phyloP scores from a whole-genome alignment of 192 early-diverging fungal genomes.

The Spizellomyces punctatus region DNA sequence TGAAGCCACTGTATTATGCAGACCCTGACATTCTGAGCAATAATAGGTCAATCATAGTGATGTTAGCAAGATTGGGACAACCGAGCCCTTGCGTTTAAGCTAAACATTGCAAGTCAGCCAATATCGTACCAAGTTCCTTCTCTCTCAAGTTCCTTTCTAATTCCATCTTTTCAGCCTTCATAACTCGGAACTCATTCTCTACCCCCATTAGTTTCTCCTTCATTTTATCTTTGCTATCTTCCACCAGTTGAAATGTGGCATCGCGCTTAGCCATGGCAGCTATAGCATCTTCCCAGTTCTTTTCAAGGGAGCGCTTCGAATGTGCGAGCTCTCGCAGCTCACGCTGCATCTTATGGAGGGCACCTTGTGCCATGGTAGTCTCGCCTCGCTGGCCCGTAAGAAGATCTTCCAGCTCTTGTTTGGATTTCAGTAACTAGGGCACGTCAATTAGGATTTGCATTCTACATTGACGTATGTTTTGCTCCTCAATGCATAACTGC shows the following conservation, averaged over 20 bases:
- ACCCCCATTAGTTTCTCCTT: conserved; percentile 24
- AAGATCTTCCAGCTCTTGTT: conserved; percentile 42
- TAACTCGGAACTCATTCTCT: conserved; percentile 28
- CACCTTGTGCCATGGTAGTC: conserved; percentile 40
- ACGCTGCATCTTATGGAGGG: conserved; percentile 47
- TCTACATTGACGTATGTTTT: not conserved
- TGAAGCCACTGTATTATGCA: conserved; percentile 28
- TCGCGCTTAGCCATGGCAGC: conserved; percentile 57
- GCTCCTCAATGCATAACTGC: not conserved
- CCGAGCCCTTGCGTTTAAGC: not conserved
- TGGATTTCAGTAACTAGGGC: conserved; percentile 26
- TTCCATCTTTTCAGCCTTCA: conserved; percentile 39
- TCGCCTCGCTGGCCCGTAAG: conserved; percentile 48
- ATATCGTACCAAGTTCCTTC: conserved; percentile 44
- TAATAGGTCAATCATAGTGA: too few species aligned
- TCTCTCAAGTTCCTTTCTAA: conserved; percentile 27
- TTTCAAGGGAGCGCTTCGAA: conserved; percentile 37
- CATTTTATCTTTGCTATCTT: conserved; percentile 29
- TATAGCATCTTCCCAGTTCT: conserved; percentile 58
- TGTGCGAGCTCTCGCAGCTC: conserved; percentile 39
- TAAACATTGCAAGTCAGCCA: not conserved
- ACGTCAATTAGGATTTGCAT: not conserved
- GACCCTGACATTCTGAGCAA: not conserved
- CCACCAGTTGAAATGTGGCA: conserved; percentile 42
- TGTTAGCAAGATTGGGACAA: not conserved